A percentile compares a stretch with the other conserved stretches of the same genome.
Evolutionary conservation across 2,329 filamentous ascomycete species (phyloP).

Genomic region (Cladosporium velox): DNA sequence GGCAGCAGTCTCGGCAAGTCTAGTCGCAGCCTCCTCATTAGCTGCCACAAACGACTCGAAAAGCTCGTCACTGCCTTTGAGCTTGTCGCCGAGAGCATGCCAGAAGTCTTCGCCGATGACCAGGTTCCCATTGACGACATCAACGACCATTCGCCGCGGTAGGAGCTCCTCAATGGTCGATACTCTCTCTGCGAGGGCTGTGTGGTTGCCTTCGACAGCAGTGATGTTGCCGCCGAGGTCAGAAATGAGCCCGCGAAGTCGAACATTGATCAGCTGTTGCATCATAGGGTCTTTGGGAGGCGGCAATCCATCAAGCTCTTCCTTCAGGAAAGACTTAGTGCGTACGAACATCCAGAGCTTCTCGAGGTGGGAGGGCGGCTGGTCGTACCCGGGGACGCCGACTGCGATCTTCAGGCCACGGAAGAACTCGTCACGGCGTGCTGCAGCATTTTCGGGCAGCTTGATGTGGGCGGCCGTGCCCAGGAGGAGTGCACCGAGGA

Average conservation of each 20-base stretch:
- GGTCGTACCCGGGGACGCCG: slow-evolving; percentile 12
- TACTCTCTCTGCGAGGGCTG: slow-evolving; percentile 19
- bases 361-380: slow-evolving; percentile 11
- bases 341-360: slow-evolving; percentile 6
- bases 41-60: slow-evolving; percentile 34
- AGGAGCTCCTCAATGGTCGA: slow-evolving; percentile 50
- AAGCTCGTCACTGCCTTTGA: slow-evolving; percentile 50
- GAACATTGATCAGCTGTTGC: slow-evolving; percentile 8
- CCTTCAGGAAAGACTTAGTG: neutral
- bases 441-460: neutral
- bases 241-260: neutral
- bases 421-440: slow-evolving; percentile 13
- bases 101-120: slow-evolving; percentile 65
- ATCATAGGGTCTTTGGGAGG: neutral
- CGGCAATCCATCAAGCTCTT: neutral
- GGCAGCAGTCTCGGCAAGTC: neutral
- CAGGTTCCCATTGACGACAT: slow-evolving; percentile 53
- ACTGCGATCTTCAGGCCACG: slow-evolving; percentile 4
- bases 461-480: neutral
- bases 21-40: slow-evolving; percentile 38
- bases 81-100: slow-evolving; percentile 61
- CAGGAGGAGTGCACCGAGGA: slow-evolving; percentile 12
- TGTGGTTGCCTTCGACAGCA: slow-evolving; percentile 4
- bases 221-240: neutral
- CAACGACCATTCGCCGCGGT: slow-evolving; percentile 59